Evolutionary conservation across 2,329 filamentous ascomycete species (phyloP).

Genomic region (Ceratocystis cubensis): DNA sequence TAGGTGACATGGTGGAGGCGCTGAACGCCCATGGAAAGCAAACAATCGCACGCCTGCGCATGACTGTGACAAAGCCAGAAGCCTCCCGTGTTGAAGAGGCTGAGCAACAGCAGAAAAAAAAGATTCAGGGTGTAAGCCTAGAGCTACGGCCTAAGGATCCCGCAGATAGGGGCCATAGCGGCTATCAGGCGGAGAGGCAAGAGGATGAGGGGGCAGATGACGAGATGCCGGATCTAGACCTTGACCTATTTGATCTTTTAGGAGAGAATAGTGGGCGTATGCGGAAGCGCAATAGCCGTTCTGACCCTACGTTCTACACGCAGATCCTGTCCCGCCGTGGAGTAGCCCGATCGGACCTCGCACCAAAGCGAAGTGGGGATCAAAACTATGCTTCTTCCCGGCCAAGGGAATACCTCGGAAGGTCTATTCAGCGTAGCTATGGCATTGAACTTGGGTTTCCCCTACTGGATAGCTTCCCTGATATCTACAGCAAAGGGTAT

Average conservation of each 20-base stretch:
- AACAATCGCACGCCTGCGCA: slow-evolving; percentile 60
- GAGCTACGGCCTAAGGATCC: neutral
- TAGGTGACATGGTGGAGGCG: slow-evolving; percentile 51
- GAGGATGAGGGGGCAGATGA: slow-evolving; percentile 24
- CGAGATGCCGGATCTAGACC: slow-evolving; percentile 24
- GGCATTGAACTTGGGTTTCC: slow-evolving; percentile 53
- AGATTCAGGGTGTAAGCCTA: neutral
- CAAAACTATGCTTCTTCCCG: neutral
- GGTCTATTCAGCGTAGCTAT: slow-evolving; percentile 29
- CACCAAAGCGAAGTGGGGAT: neutral
- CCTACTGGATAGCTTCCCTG: slow-evolving; percentile 70
- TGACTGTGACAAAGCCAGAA: slow-evolving; percentile 39
- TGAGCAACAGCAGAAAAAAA: slow-evolving; percentile 2
- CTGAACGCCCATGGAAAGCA: slow-evolving; percentile 69
- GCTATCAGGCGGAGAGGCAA: neutral
- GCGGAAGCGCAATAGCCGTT: slow-evolving; percentile 8
- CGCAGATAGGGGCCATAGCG: neutral
- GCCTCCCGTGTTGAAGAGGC: neutral
- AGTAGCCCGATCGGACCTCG: neutral
- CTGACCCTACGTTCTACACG: slow-evolving; percentile 5
- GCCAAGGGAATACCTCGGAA: slow-evolving; percentile 11
- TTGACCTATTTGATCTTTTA: slow-evolving; percentile 21
- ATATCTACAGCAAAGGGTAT: slow-evolving; percentile 44
- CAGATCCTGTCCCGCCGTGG: slow-evolving; percentile 14
- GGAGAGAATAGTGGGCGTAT: neutral